Conservation (phyloP, 1,139 yeast genomes). For the Lodderomyces jiufengensis region DNA sequence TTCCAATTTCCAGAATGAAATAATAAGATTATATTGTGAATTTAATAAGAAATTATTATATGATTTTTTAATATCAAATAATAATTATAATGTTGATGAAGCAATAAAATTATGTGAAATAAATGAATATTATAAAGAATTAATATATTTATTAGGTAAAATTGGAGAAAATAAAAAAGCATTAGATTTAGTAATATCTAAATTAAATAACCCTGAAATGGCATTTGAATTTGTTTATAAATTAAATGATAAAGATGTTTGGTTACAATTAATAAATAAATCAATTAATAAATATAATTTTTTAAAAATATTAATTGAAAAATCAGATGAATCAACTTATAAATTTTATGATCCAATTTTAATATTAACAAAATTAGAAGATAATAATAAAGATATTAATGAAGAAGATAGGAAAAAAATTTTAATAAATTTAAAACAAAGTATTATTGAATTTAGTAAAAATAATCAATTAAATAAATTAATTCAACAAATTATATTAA, state of each 20-base stretch:
- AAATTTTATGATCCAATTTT: conserved; percentile 62
- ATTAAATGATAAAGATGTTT: conserved; percentile 69
- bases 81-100: conserved; percentile 61
- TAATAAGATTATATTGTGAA: conserved; percentile 62
- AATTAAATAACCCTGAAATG: conserved; percentile 70
- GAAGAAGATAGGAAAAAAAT: conserved; percentile 19
- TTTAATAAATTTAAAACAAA: conserved; percentile 39
- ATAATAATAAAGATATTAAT: conserved; percentile 47
- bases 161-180: conserved; percentile 82
- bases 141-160: conserved; percentile 77
- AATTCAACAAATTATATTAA: conserved; percentile 57
- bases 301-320: conserved; percentile 68
- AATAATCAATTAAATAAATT: conserved; percentile 61
- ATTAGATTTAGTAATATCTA: conserved; percentile 67
- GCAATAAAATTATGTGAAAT: conserved; percentile 66
- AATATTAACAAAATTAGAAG: conserved; percentile 64
- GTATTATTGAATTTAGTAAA: conserved; percentile 59
- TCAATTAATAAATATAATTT: conserved; percentile 72
- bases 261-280: conserved; percentile 72
- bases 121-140: conserved; percentile 55
- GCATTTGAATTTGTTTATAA: conserved; percentile 80
- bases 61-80: conserved; percentile 42
- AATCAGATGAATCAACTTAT: conserved; percentile 54
- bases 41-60: conserved; percentile 53
- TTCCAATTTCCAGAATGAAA: conserved; percentile 59